These are phyloP conservation scores for Candida fluviatilis DNA, from an alignment of 805 yeast species.

Conservation along the genomic window DNA sequence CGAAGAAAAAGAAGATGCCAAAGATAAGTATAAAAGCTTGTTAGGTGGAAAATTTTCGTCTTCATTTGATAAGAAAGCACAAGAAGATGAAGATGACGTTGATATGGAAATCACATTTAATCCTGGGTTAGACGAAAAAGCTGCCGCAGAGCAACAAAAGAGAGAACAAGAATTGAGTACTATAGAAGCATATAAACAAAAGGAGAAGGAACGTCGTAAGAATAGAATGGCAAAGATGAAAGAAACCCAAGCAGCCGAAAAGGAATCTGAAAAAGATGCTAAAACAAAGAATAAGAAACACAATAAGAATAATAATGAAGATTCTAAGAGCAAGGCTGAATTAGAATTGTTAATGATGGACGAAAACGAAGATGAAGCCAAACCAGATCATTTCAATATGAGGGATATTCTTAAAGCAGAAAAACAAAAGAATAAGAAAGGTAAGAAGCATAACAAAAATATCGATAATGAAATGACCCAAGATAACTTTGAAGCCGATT, in stretches of 20 bases:
- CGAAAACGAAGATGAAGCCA: slow-evolving; percentile 43
- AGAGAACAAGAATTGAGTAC: slow-evolving; percentile 62
- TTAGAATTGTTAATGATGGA: slow-evolving; percentile 71
- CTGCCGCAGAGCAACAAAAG: slow-evolving; percentile 28
- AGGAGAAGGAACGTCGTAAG: slow-evolving; percentile 90
- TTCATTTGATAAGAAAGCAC: slow-evolving; percentile 20
- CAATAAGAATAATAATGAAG: slow-evolving; percentile 21
- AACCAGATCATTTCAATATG: slow-evolving; percentile 68
- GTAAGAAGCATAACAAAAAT: slow-evolving; percentile 42
- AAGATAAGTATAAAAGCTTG: slow-evolving; percentile 59
- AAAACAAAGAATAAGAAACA: slow-evolving; percentile 10
- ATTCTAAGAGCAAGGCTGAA: slow-evolving; percentile 49
- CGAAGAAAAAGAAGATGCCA: slow-evolving; percentile 29
- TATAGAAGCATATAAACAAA: slow-evolving; percentile 74
- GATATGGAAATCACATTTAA: slow-evolving; percentile 96
- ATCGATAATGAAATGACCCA: slow-evolving; percentile 46
- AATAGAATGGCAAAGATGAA: slow-evolving; percentile 75
- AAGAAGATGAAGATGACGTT: slow-evolving; percentile 51
- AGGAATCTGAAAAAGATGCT: slow-evolving; percentile 30
- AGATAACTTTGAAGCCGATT: slow-evolving; percentile 60
- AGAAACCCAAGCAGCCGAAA: slow-evolving; percentile 47
- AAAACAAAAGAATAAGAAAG: slow-evolving; percentile 54
- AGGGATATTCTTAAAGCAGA: slow-evolving; percentile 74
- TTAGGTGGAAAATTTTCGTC: slow-evolving; percentile 42
- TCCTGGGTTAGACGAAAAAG: slow-evolving; percentile 59